These are phyloP conservation scores for Penicillium psychrosexuale DNA, from an alignment of 2,329 filamentous ascomycete genomes.

Conservation along the genomic window DNA sequence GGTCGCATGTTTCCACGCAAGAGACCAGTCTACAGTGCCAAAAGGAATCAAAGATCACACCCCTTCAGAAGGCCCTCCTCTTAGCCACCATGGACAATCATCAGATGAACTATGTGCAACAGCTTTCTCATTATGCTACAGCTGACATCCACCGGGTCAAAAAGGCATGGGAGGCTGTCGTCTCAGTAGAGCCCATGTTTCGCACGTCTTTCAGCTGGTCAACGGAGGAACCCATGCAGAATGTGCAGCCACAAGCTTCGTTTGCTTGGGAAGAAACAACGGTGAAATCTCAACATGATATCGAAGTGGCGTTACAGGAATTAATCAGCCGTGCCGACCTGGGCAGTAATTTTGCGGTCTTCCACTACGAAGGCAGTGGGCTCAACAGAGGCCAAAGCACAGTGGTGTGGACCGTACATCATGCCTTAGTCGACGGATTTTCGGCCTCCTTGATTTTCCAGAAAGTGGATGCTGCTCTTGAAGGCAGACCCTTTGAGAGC, in stretches of 20 bases:
- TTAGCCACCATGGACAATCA: background rate
- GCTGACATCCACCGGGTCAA: constrained; percentile 19
- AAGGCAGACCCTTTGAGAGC: constrained; percentile 5
- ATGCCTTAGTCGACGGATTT: constrained; percentile 34
- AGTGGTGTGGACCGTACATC: constrained; percentile 35
- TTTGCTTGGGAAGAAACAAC: constrained; percentile 11
- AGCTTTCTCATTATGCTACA: background rate
- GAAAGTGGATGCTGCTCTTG: constrained; percentile 19
- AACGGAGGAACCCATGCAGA: background rate
- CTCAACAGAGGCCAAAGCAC: constrained; percentile 3
- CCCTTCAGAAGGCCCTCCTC: background rate
- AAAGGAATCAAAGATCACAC: background rate
- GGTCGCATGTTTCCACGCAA: background rate
- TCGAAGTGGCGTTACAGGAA: background rate
- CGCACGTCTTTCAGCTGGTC: constrained; percentile 13
- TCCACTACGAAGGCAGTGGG: background rate
- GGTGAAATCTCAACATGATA: background rate
- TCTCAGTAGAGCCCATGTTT: constrained; percentile 28
- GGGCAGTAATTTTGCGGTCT: background rate
- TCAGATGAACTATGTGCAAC: background rate
- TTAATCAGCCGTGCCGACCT: background rate
- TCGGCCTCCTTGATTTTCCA: constrained; percentile 22
- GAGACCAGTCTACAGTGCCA: background rate
- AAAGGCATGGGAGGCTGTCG: constrained; percentile 26
- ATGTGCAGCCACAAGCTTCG: background rate